Conservation (phyloP, 2,329 filamentous ascomycete species). For the Exserohilum turcica region DNA sequence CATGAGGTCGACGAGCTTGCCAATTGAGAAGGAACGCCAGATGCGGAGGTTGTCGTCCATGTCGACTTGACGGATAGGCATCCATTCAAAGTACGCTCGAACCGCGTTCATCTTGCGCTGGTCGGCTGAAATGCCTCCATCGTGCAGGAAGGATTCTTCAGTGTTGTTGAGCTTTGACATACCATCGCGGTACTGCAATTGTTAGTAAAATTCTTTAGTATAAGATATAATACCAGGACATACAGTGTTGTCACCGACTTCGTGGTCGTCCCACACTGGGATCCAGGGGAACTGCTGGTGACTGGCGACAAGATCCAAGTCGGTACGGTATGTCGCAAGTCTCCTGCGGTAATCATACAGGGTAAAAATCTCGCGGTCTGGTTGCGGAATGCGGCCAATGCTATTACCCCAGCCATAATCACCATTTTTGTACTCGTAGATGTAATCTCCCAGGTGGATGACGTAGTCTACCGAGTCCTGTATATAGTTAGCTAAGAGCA, state of each 20-base stretch:
- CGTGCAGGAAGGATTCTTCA: slow-evolving; percentile 48
- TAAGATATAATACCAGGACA: not conserved
- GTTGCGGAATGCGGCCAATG: slow-evolving; percentile 39
- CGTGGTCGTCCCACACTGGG: slow-evolving; percentile 53
- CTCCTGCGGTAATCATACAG: slow-evolving; percentile 54
- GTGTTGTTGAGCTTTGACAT: slow-evolving; percentile 51
- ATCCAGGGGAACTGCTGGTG: slow-evolving; percentile 53
- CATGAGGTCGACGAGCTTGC: slow-evolving; percentile 50
- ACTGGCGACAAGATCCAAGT: slow-evolving; percentile 47
- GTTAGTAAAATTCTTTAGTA: not conserved
- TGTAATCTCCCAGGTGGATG: slow-evolving; percentile 51
- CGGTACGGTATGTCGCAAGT: slow-evolving; percentile 50
- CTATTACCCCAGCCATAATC: slow-evolving; percentile 45
- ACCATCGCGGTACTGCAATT: slow-evolving; percentile 45
- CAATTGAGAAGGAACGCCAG: slow-evolving; percentile 51
- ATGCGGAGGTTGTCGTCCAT: slow-evolving; percentile 52
- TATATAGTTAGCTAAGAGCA: not conserved
- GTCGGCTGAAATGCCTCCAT: slow-evolving; percentile 49
- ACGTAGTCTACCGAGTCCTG: slow-evolving; percentile 52
- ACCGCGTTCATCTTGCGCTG: slow-evolving; percentile 56
- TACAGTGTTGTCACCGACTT: slow-evolving; percentile 49
- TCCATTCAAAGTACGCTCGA: slow-evolving; percentile 53
- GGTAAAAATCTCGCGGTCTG: slow-evolving; percentile 47
- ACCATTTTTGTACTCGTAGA: slow-evolving; percentile 50
- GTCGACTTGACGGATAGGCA: slow-evolving; percentile 52